Evolutionary conservation across 2,329 filamentous ascomycete species (phyloP), one percentile per base, ranked within the genome.

Genomic region (Diaporthe nobilis): DNA sequence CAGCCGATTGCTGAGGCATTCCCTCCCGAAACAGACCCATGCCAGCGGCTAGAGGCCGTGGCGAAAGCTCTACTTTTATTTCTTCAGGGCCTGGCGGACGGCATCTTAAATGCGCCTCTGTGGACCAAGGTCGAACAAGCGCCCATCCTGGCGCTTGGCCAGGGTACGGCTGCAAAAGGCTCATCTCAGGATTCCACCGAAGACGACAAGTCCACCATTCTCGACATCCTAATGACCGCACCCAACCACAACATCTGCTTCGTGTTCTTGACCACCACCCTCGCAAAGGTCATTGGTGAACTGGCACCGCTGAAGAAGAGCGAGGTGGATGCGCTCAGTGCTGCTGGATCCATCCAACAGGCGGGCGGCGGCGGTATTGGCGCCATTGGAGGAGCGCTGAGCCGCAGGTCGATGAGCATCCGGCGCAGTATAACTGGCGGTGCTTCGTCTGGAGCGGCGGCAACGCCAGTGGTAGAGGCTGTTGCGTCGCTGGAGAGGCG

Each of bases 221-320:
- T 98, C 7, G 96, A 98, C 78, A 89, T 93, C 2, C 88, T 98
- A 2, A 90, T 93, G 0, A 87, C 90, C 2, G 89, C 91, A 0
- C 94, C 95, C 0, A 93, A 93, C 68, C 94, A 98, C 84, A 97
- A 95, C 81, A 96, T 98, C 73, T 94, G 94, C 0, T 98, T 98
- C 81, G 94, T 98, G 2, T 95, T 98, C 78, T 86, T 98, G 22
- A 95, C 93, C 0, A 92, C 94, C 12, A 96, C 95, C 84, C 88
- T 98, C 0, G 85, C 87, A 2, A 86, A 88, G 5, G 84, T 90
- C 1, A 85, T 87, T 2, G 82, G 85, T 0, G 90, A 92, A 73
- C 82, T 92, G 8, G 82, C 81, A 55, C 88, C 79, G 34, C 78
- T 88, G 1, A 84, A 79, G 17, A 84, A 83, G 25, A 81, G 82